These are phyloP conservation scores for Solanum habrochaites DNA, from an alignment of 257 asterid genomes.

Conservation along the genomic window DNA sequence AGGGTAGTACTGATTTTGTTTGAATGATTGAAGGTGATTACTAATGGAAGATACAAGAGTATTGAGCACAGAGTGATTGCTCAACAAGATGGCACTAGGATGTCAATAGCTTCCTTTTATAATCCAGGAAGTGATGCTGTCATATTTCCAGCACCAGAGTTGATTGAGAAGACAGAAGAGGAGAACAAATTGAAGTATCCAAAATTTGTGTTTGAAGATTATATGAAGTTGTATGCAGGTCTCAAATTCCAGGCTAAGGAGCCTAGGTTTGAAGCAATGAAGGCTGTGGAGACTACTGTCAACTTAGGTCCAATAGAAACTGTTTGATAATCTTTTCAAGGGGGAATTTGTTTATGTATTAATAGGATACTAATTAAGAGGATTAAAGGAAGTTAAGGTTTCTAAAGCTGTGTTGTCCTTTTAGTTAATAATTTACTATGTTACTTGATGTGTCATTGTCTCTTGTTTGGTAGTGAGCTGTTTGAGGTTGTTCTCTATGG, in stretches of 20 bases:
- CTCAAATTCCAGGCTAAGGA: conserved; percentile 69
- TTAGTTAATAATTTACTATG: not conserved
- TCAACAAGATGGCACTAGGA: conserved; percentile 43
- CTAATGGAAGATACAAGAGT: conserved; percentile 58
- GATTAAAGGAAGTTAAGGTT: not conserved
- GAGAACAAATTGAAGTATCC: conserved; percentile 34
- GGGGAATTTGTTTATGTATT: not conserved
- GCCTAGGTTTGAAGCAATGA: conserved; percentile 71
- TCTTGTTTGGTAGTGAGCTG: not conserved
- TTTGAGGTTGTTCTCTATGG: not conserved
- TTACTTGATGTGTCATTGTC: not conserved
- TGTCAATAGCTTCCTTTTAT: conserved; percentile 62
- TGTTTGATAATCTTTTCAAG: conserved; percentile 17
- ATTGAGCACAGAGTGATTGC: conserved; percentile 49
- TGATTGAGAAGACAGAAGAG: conserved; percentile 36
- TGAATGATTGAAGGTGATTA: conserved; percentile 28
- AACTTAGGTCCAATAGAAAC: conserved; percentile 39
- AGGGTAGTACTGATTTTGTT: not conserved
- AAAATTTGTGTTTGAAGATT: conserved; percentile 64
- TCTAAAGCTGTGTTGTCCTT: not conserved
- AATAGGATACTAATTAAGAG: not conserved
- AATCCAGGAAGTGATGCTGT: conserved; percentile 61
- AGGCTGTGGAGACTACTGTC: conserved; percentile 20
- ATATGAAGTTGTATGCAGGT: conserved; percentile 58
- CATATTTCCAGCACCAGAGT: conserved; percentile 43